Evolutionary conservation across 2,329 filamentous ascomycete genomes (phyloP), one percentile per base, ranked within the genome.

Genomic region (Colletotrichum costaricense): DNA sequence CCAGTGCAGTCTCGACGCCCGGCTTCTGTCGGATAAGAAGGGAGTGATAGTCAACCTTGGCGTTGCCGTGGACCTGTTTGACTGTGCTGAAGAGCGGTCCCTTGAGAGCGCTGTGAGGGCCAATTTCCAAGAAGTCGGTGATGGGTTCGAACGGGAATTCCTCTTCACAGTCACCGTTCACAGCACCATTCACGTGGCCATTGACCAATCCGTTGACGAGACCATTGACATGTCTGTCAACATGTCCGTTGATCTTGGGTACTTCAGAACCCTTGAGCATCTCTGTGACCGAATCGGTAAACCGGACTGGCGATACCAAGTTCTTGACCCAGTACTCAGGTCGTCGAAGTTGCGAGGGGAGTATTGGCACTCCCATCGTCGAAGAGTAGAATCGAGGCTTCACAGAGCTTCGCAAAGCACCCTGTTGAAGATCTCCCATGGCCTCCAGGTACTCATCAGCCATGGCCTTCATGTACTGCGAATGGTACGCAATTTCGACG

Each of bases 401-500:
- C 1, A 11, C 30, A 8, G 59, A 3, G 73, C 73, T 3, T 59
- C 74, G 33, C 7, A 22, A 38, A 5, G 14, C 12, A 19, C 71
- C 69, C 11, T 55, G 16, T 30, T 64, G 46, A 16, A 72, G 33
- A 14, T 59, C 63, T n/a, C 59, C 62, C 30, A 75, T 69, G 3
- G 68, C 70, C 12, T 42, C 72, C 26, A 74, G 69, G 67, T 87
- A 87, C 28, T 81, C 80, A 0, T 80, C 76, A 49, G 81, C 80
- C 11, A 86, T 79, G 1, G 79, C 74, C 38, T 76, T 82, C 88
- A 90, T 89, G 75, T 89, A 87, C 38, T 84, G 81, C 0, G 88
- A 90, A 76, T 90, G 88, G 57, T 90, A 90, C 0, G 88, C 88
- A 12, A 86, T 83, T 11, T 87, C 84, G 8, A 89, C 85, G 7